Percentiles rank a stretch among this genome's conserved stretches.
These are phyloP conservation scores for Aureobasidium sp. DNA, from an alignment of 2,329 filamentous ascomycete species.

Conservation along the genomic window DNA sequence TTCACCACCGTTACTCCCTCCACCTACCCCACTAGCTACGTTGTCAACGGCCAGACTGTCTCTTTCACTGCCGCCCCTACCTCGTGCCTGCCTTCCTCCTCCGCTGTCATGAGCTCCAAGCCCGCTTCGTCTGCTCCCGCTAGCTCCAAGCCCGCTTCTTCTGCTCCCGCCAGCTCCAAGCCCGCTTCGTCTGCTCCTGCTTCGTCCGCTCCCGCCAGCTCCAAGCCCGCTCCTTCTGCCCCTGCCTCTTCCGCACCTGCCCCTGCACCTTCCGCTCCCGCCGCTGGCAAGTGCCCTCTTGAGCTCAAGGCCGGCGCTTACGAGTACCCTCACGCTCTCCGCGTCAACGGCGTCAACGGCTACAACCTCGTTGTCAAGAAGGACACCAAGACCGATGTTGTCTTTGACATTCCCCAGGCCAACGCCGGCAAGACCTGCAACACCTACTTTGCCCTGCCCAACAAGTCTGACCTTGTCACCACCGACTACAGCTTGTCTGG, in stretches of 20 bases:
- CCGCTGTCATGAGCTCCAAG: background rate
- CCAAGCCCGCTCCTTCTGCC: background rate
- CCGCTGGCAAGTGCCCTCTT: constrained; percentile 11
- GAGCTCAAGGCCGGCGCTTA: background rate
- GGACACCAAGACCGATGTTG: constrained; percentile 2
- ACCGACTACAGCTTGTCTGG: constrained; percentile 1
- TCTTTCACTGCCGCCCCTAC: no score
- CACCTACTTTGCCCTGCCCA: constrained; percentile 7
- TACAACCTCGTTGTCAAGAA: background rate
- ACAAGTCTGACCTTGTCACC: background rate
- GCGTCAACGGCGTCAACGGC: constrained; percentile 13
- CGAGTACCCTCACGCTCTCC: constrained; percentile 9
- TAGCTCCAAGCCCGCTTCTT: background rate
- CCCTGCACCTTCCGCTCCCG: background rate
- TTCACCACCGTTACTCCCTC: no score
- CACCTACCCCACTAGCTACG: no score
- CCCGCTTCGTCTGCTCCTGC: background rate
- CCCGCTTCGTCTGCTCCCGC: background rate
- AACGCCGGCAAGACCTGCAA: constrained; percentile 11
- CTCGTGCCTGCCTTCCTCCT: no score
- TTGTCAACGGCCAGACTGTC: no score
- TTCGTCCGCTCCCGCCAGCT: background rate
- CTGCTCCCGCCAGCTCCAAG: background rate
- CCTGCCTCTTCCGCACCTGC: background rate
- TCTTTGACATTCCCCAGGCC: constrained; percentile 9